Percentiles rank a stretch among this genome's conserved stretches.
Conservation (phyloP, 2,329 filamentous ascomycete species). For the Fusarium sp. region DNA sequence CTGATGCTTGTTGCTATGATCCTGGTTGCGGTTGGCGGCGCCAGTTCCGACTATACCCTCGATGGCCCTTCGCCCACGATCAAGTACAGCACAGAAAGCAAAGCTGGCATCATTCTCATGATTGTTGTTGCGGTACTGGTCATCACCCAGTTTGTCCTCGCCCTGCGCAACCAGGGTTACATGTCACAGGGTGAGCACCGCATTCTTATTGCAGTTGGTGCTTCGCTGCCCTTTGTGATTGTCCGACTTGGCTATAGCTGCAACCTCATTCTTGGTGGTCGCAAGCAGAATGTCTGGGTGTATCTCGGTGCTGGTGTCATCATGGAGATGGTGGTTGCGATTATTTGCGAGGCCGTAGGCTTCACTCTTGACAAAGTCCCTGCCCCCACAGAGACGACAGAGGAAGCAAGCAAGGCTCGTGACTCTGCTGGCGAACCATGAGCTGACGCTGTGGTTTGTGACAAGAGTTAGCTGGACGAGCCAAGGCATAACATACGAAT, state of each 20-base stretch:
- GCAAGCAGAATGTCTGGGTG: slow-evolving; percentile 44
- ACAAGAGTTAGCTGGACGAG: neutral
- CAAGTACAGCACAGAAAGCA: slow-evolving; percentile 43
- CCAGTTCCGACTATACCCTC: slow-evolving; percentile 38
- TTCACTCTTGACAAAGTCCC: slow-evolving; percentile 44
- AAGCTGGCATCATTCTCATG: slow-evolving; percentile 45
- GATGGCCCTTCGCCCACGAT: slow-evolving; percentile 38
- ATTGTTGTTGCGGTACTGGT: slow-evolving; percentile 53
- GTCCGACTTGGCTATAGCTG: slow-evolving; percentile 48
- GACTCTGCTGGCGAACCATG: neutral
- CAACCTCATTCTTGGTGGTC: slow-evolving; percentile 43
- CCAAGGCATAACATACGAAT: neutral
- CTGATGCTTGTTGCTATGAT: slow-evolving; percentile 54
- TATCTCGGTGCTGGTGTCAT: slow-evolving; percentile 47
- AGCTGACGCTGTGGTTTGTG: neutral
- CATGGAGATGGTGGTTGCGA: slow-evolving; percentile 48
- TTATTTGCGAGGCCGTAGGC: slow-evolving; percentile 46
- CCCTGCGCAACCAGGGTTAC: slow-evolving; percentile 50
- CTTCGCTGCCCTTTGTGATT: slow-evolving; percentile 48
- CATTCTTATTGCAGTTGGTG: slow-evolving; percentile 57
- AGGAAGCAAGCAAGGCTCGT: slow-evolving; percentile 7
- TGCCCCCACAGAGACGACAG: slow-evolving; percentile 12
- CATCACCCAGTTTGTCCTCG: slow-evolving; percentile 53
- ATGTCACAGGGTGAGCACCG: slow-evolving; percentile 62
- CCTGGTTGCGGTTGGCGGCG: slow-evolving; percentile 48